Evolutionary conservation across 208 protist species (phyloP).

Genomic region (Leishmania arabica): DNA sequence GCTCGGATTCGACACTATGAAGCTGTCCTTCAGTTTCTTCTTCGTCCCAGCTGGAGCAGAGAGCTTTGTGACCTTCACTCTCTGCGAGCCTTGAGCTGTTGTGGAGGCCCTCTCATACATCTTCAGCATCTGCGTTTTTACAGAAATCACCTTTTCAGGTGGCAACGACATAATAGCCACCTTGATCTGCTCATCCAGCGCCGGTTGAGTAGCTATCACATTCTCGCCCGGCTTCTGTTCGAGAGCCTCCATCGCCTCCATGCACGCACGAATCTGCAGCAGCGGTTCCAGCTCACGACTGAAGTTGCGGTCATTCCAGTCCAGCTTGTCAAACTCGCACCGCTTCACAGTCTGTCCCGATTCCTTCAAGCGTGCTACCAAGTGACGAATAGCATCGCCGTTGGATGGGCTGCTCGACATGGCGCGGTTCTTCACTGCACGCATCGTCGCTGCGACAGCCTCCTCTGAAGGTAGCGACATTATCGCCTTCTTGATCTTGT

Average conservation of each 20-base stretch:
- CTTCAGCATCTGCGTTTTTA: slow-evolving; percentile 33
- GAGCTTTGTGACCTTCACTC: slow-evolving; percentile 18
- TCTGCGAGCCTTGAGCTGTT: not conserved
- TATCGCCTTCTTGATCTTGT: slow-evolving; percentile 49
- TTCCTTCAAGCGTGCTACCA: slow-evolving; percentile 35
- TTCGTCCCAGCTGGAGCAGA: slow-evolving; percentile 32
- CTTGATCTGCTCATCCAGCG: slow-evolving; percentile 36
- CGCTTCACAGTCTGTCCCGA: slow-evolving; percentile 27
- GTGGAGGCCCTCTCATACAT: slow-evolving; percentile 16
- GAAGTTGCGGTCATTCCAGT: slow-evolving; percentile 65
- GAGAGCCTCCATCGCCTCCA: slow-evolving; percentile 58
- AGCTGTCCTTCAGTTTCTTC: slow-evolving; percentile 31
- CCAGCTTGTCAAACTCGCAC: slow-evolving; percentile 41
- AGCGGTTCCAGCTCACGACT: slow-evolving; percentile 44
- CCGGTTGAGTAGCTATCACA: not conserved
- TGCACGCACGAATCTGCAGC: slow-evolving; percentile 44
- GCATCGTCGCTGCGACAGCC: slow-evolving; percentile 33
- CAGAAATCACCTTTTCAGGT: slow-evolving; percentile 25
- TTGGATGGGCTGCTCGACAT: slow-evolving; percentile 31
- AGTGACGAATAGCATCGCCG: slow-evolving; percentile 38
- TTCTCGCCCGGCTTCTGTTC: slow-evolving; percentile 13
- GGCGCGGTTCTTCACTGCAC: slow-evolving; percentile 17
- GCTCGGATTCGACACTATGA: slow-evolving; percentile 5
- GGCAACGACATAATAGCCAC: slow-evolving; percentile 44
- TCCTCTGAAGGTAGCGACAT: slow-evolving; percentile 40